phyloP scores from a whole-genome alignment of 495 filamentous ascomycete species.

The Penicillium cinerascens region DNA sequence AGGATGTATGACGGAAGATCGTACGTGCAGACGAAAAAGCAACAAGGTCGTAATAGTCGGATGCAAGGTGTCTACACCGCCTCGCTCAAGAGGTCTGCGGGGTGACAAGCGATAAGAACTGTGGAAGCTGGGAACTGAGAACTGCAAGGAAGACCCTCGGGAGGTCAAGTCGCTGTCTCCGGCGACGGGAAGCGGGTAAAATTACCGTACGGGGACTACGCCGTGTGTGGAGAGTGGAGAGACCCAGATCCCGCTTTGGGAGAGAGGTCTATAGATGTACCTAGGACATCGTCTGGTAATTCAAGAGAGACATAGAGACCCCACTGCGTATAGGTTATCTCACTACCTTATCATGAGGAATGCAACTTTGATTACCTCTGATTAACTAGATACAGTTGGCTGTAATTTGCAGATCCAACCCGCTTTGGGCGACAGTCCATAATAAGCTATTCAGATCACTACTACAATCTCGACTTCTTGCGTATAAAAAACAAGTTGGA shows the following conservation, averaged over 20 bases:
- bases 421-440: not conserved
- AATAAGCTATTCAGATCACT: not conserved
- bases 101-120: not conserved
- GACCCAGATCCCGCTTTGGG: not conserved
- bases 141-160: not conserved
- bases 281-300: too few species aligned
- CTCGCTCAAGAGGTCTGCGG: conserved; percentile 6
- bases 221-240: not conserved
- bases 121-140: not conserved
- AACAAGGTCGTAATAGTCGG: conserved; percentile 17
- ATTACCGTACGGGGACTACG: conserved; percentile 11
- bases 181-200: conserved; percentile 22
- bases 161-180: conserved; percentile 21
- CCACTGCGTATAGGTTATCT: too few species aligned
- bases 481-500: not conserved
- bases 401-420: not conserved
- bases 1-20: conserved; percentile 27
- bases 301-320: too few species aligned
- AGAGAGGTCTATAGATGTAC: not conserved
- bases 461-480: not conserved
- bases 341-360: too few species aligned
- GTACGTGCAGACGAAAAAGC: conserved; percentile 29
- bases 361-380: not conserved
- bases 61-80: conserved; percentile 20
- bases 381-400: not conserved